Evolutionary conservation across 2,329 filamentous ascomycete species (phyloP).

Genomic region (Xylaria hypoxylon): DNA sequence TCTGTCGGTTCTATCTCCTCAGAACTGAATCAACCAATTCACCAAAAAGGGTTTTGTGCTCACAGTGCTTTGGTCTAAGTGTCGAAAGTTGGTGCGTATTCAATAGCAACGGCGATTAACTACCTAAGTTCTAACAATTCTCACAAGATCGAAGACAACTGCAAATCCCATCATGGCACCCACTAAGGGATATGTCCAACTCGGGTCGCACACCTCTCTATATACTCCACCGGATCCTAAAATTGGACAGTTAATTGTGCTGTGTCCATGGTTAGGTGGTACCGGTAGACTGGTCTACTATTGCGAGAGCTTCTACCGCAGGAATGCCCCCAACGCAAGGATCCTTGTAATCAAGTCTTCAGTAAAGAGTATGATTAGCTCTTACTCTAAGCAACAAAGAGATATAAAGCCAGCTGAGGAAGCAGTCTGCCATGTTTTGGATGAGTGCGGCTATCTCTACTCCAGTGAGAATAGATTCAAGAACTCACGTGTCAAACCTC

Average conservation of each 20-base stretch:
- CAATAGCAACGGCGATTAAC: too few relatives aligned
- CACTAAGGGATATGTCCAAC: background rate
- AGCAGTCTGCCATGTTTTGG: background rate
- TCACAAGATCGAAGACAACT: too few relatives aligned
- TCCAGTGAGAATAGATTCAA: background rate
- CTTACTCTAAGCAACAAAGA: background rate
- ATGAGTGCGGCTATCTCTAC: background rate
- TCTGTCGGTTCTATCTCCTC: too few relatives aligned
- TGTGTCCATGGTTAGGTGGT: background rate
- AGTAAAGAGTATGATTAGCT: background rate
- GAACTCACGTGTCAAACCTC: background rate
- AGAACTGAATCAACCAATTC: too few relatives aligned
- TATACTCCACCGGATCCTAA: background rate
- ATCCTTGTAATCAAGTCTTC: background rate
- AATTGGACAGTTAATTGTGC: background rate
- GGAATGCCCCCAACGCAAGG: background rate
- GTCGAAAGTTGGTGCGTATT: too few relatives aligned
- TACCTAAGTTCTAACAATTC: too few relatives aligned
- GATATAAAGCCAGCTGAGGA: background rate
- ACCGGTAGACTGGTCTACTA: background rate
- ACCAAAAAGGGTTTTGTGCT: too few relatives aligned
- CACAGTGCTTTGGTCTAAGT: too few relatives aligned
- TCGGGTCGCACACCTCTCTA: background rate
- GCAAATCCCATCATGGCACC: too few relatives aligned
- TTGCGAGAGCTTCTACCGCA: background rate